Evolutionary conservation across 1,284 basidiomycete genomes (phyloP), one percentile per base, ranked within the genome.

Genomic region (Phylloporus sp.): DNA sequence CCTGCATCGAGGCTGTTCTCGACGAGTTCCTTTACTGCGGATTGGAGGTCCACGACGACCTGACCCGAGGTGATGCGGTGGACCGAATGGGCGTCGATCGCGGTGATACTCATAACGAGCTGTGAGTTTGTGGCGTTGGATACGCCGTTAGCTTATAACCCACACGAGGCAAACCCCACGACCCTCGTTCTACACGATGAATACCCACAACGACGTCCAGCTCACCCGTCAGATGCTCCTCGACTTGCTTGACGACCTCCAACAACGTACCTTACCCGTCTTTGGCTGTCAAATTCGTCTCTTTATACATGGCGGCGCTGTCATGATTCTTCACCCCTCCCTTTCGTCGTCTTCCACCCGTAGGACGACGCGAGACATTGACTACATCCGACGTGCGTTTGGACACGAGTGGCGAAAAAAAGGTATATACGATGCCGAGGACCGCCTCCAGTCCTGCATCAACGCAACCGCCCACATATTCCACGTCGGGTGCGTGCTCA

Each of bases 1-100:
- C 91, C 92, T 1, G 97, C 96, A 76, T 99, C 98, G 32, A 98
- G 80, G 63, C 94, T 94, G 75, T 99, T 99, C 79, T 99, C 98
- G 4, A 99, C 86, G 3, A 99, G 86, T 76, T 99, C 98, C 75
- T 99, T 99, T 61, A 99, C 91, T 1, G 95, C 95, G 0, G 90
- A 93, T 73, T 96, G 95, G 2, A 99, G 85, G 75, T 98, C 96
- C 34, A 97, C 84, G 1, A 99, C 92, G 37, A 99, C 97, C 75
- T 99, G 98, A 1, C 95, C 96, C 8, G 95, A 95, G 1, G 58
- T 71, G 63, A 72, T 74, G 59, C 87, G 84, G 75, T 97, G 95
- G 13, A 95, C 82, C 12, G 95, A 93, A 4, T 82, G 77, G 4
- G 78, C 78, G 71, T 97, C 94, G 66, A 98, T 95, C 13, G 90